phyloP scores from a whole-genome alignment of 768 basidiomycete species.

The Boletus rex-veris region DNA sequence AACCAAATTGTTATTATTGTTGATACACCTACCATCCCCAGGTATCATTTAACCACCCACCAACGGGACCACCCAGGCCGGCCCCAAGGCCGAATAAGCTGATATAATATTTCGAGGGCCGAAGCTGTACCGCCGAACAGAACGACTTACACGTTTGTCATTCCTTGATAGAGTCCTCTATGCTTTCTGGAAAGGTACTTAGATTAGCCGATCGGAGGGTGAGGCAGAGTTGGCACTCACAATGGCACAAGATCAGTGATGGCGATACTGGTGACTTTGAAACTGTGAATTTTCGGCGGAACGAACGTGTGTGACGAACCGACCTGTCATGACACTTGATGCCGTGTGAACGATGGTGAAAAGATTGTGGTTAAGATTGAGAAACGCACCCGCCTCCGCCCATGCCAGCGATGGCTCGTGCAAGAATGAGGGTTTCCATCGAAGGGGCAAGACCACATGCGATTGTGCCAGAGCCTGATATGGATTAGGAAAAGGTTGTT shows the following conservation, averaged over 20 bases:
- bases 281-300: conserved; percentile 16
- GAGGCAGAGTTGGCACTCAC: conserved; percentile 41
- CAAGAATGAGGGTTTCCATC: conserved; percentile 78
- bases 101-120: conserved; percentile 9
- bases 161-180: conserved; percentile 87
- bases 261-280: conserved; percentile 73
- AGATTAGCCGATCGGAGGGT: background rate
- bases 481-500: conserved; percentile 16
- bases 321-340: conserved; percentile 80
- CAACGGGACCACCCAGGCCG: conserved; percentile 74
- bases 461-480: conserved; percentile 73
- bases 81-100: conserved; percentile 85
- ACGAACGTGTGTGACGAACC: conserved; percentile 7
- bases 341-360: conserved; percentile 13
- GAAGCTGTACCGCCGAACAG: background rate
- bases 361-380: background rate
- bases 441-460: conserved; percentile 83
- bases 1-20: background rate
- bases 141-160: conserved; percentile 73
- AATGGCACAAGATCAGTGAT: conserved; percentile 88
- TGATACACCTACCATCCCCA: conserved; percentile 70
- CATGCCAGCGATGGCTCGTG: conserved; percentile 85
- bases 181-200: conserved; percentile 54
- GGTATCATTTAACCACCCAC: conserved; percentile 80
- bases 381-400: conserved; percentile 81